Percentiles rank a stretch among this genome's conserved stretches.
phyloP scores from a whole-genome alignment of 495 filamentous ascomycete species.

The Lepraria neglecta region DNA sequence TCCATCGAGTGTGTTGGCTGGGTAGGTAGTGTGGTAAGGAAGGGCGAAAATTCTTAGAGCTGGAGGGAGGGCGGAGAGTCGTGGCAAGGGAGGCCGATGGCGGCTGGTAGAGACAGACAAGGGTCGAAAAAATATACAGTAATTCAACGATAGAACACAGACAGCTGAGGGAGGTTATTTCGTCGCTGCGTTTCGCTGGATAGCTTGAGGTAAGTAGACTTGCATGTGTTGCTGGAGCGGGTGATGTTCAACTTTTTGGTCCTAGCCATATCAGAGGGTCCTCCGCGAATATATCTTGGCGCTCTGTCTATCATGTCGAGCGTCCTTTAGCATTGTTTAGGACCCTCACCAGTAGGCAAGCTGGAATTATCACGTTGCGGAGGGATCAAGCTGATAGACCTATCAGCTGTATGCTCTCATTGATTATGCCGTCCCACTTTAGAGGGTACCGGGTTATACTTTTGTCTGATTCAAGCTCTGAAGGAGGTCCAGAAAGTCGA shows the following conservation, averaged over 20 bases:
- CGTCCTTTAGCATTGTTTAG: too few relatives aligned
- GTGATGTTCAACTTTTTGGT: conserved; percentile 11
- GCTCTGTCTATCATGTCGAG: too few relatives aligned
- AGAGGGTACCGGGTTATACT: too few relatives aligned
- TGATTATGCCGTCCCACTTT: too few relatives aligned
- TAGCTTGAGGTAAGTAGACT: neutral
- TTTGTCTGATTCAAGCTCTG: too few relatives aligned
- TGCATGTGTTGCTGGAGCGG: neutral
- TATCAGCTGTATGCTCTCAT: too few relatives aligned
- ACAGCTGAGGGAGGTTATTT: neutral
- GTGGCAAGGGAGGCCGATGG: neutral
- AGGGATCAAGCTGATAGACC: too few relatives aligned
- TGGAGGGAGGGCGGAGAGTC: neutral
- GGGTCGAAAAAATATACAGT: neutral
- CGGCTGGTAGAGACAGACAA: conserved; percentile 4
- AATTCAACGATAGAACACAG: neutral
- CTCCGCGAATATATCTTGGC: too few relatives aligned
- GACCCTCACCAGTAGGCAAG: too few relatives aligned
- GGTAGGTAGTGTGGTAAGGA: neutral
- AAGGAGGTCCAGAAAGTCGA: too few relatives aligned
- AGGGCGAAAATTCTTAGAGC: neutral
- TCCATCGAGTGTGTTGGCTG: conserved; percentile 53
- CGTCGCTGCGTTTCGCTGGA: neutral
- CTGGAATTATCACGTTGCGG: too few relatives aligned
- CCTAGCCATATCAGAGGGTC: neutral